Base-by-base conservation (phyloP, 164 flowering plant species). In the Nymphaea thermarum region DNA sequence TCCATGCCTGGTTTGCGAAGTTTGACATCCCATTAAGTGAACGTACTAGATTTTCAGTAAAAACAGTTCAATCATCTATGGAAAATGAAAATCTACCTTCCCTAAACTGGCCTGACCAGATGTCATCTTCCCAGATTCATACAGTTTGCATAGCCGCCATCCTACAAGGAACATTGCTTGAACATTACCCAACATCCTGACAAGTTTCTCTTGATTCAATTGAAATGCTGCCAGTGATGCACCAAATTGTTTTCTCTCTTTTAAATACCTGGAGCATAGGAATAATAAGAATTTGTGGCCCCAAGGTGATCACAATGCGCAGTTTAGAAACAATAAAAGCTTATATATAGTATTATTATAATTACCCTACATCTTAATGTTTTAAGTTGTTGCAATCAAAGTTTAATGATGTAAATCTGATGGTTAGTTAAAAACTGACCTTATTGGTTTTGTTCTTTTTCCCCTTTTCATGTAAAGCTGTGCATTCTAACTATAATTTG, bases 201-300 rank as follows among this genome's bases (percentile, higher is more conserved):
- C 96, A 72, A 94, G 91, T 74, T 94, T 94, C 80, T 86, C 92
- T 75, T 91, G 99, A 78, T 84, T 91, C 51, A 94, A 69, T 74
- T 94, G 99, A 74, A 91, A 91, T 60, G 98, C 87, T 57, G 98
- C 96, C 78, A 91, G 77, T 66, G 99, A 96, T 64, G 86, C 96
- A 75, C 98, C 99, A 77, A 94, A 94, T 71, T 94, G 99, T 77
- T 90, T 86, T 77, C 99, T 83, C 85, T 94, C 99, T 74, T 85
- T 83, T 70, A 94, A 70, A 71, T 95, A 95, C 85, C 99, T 81
- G 63, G 60, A 62, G 62, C 81, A 60, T 7, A 41, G 62, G 12
- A 47, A 47, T 25, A 25, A 25, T 25, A 25, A 25, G 36, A 25
- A 25, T 25, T 25, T 25, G 36, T 25, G 36, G 36, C 1, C 36